A percentile compares a stretch with the other conserved stretches of the same genome.
phyloP scores from a whole-genome alignment of 345 rosid genomes.

The Eucalyptus cloeziana region DNA sequence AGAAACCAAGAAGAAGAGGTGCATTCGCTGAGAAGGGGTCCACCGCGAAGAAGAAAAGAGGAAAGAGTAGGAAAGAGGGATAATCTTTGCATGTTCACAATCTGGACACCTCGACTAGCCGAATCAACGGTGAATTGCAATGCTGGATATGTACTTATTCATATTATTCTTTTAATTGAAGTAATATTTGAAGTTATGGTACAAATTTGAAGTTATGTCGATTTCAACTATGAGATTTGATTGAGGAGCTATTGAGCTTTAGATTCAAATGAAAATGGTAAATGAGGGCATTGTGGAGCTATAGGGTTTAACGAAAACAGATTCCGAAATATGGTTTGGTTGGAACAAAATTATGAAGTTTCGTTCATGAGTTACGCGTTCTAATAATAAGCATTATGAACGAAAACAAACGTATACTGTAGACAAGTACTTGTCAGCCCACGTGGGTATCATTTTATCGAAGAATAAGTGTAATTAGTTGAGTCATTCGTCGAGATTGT shows the following conservation, averaged over 20 bases:
- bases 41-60: neutral
- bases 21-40: neutral
- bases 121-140: neutral
- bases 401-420: accelerated
- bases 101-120: neutral
- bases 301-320: accelerated
- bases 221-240: too few relatives aligned
- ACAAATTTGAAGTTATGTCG: neutral
- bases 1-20: too few relatives aligned
- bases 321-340: neutral
- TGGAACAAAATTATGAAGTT: neutral
- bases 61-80: neutral
- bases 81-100: neutral
- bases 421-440: neutral
- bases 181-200: neutral
- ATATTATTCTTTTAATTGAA: neutral
- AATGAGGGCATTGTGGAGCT: neutral
- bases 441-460: too few relatives aligned
- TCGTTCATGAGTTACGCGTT: accelerated
- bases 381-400: too few relatives aligned
- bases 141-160: neutral
- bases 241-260: too few relatives aligned
- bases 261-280: too few relatives aligned
- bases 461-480: neutral
- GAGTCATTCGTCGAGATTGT: neutral